Conservation (phyloP, 257 asterid species). For the Solanum clarkiae region DNA sequence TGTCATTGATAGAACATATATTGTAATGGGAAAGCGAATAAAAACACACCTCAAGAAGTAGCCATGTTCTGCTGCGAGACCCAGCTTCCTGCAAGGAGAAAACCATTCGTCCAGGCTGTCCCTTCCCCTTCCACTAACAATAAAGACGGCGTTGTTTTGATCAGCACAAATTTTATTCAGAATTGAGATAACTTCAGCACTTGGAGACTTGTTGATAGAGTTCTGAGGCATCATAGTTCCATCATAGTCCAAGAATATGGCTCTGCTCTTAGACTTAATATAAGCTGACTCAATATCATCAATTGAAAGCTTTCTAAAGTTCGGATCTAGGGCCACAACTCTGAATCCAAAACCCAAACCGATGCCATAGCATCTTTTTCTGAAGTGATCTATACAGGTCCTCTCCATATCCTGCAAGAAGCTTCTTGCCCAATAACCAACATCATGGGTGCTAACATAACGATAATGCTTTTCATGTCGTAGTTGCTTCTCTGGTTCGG, state of each 20-base stretch:
- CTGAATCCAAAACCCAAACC: slow-evolving; percentile 82
- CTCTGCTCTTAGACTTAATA: slow-evolving; percentile 46
- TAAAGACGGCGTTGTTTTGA: slow-evolving; percentile 41
- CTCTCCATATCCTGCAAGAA: slow-evolving; percentile 86
- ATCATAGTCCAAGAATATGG: slow-evolving; percentile 72
- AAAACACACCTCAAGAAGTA: slow-evolving; percentile 51
- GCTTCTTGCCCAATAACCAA: slow-evolving; percentile 77
- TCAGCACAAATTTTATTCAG: slow-evolving; percentile 54
- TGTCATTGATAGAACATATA: neutral
- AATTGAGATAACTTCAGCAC: slow-evolving; percentile 44
- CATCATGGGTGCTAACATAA: slow-evolving; percentile 64
- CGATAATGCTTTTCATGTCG: slow-evolving; percentile 81
- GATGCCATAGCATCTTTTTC: slow-evolving; percentile 63
- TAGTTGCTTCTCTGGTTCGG: slow-evolving; percentile 59
- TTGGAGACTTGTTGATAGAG: slow-evolving; percentile 49
- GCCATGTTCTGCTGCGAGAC: slow-evolving; percentile 89
- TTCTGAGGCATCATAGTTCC: slow-evolving; percentile 78
- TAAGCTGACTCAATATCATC: slow-evolving; percentile 64
- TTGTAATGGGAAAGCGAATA: neutral
- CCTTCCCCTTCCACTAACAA: slow-evolving; percentile 81
- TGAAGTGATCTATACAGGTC: slow-evolving; percentile 61
- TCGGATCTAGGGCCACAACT: slow-evolving; percentile 70
- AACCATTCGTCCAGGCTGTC: slow-evolving; percentile 60
- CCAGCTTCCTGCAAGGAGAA: slow-evolving; percentile 55
- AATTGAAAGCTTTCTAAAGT: slow-evolving; percentile 51